Evolutionary conservation across 225 moss, liverwort and hornwort species (phyloP).

Genomic region (Physcomitrellopsis africana): DNA sequence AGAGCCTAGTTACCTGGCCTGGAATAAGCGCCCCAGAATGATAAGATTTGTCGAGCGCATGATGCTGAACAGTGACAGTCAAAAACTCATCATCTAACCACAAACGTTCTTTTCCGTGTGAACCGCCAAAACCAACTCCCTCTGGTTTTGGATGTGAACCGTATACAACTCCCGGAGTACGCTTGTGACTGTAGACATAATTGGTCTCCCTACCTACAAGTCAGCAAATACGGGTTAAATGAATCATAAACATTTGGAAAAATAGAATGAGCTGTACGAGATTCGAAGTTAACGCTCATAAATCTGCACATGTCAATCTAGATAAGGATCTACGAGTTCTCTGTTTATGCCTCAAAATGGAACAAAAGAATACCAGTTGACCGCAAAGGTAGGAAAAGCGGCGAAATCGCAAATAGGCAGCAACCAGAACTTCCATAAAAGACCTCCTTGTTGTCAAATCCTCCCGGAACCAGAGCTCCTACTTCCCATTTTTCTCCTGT

Average conservation of each 20-base stretch:
- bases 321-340: conserved; percentile 5
- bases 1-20: conserved; percentile 60
- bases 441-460: conserved; percentile 83
- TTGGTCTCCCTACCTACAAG: conserved; percentile 77
- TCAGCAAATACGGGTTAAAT: conserved; percentile 6
- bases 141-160: conserved; percentile 55
- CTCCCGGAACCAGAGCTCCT: conserved; percentile 76
- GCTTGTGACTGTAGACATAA: conserved; percentile 67
- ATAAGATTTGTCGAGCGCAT: conserved; percentile 92
- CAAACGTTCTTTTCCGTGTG: conserved; percentile 52
- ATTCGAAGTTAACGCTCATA: conserved; percentile 12
- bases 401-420: conserved; percentile 74
- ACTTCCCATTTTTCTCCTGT: conserved; percentile 54
- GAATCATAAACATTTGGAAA: conserved; percentile 5
- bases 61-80: conserved; percentile 77
- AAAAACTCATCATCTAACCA: conserved; percentile 84
- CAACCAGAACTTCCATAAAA: conserved; percentile 85
- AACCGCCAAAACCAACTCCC: conserved; percentile 82
- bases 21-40: conserved; percentile 78
- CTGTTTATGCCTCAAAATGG: conserved; percentile 4
- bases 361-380: conserved; percentile 66
- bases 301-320: conserved; percentile 5
- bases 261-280: neutral
- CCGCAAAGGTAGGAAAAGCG: conserved; percentile 67
- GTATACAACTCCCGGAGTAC: conserved; percentile 49